Base-by-base conservation (phyloP, 441 rosid species). In the Breynia disticha region DNA sequence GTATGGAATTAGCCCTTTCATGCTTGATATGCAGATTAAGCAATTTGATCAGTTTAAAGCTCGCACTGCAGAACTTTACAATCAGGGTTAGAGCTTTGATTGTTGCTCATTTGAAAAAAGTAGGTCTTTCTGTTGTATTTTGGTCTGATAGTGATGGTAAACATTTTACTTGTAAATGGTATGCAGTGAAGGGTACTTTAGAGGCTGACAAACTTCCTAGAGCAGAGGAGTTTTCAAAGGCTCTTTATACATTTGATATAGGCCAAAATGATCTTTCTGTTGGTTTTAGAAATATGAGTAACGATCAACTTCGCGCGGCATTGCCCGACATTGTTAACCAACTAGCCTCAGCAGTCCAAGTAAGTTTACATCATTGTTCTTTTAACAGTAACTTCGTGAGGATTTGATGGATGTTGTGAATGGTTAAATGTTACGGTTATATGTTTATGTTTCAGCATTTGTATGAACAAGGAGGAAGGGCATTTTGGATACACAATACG, bases 201-300 rank as follows among this genome's bases (percentile, higher is more conserved):
- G 90, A 81, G 16, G 78, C 73, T 57, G 79, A 70, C 43, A 83
- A 78, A 56, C 80, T 87, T 41, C 98, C 95, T 0, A 75, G 81
- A 28, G 80, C 74, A n/a, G 84, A 79, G 61, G 96, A 87, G 13
- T 87, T 81, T 64, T 66, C 90, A 5, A 78, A 72, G 73, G 96
- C 98, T 48, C 72, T 90, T 51, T 85, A 87, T 68, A 90, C 95
- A 11, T 87, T 87, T 60, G 98, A 90, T 65, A 85, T 90, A 24
- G 96, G 98, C 55, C 96, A 90, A 65, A 90, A 90, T 65, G 98
- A 90, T 73, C 90, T 90, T 52, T 85, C 88, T 24, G 81, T 80
- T 44, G 96, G 93, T 47, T 81, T 90, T 54, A 52, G 96, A 62
- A 84, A 66, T 66, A 63, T 81, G 88, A 81, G 71, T 56, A 22